Percentiles rank a stretch among this genome's conserved stretches.
Conservation (phyloP, 345 rosid species). For the Citrus hindsii region DNA sequence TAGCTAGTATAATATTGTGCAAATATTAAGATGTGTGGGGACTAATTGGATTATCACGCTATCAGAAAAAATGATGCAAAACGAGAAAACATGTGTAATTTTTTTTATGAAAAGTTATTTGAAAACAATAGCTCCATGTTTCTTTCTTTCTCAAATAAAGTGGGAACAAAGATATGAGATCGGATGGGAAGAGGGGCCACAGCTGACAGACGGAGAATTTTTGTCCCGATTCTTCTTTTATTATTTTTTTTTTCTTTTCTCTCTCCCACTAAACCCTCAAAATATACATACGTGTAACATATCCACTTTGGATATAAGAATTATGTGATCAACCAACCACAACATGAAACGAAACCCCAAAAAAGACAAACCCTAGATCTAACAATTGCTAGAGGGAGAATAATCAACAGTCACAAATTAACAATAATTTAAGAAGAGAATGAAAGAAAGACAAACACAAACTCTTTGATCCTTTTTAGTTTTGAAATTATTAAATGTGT, state of each 20-base stretch:
- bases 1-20: not conserved
- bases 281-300: not conserved
- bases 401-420: not conserved
- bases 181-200: constrained; percentile 24
- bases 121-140: constrained; percentile 25
- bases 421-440: not conserved
- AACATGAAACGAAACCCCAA: constrained; percentile 17
- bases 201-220: constrained; percentile 20
- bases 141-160: not conserved
- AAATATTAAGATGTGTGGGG: constrained; percentile 18
- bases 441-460: constrained; percentile 23
- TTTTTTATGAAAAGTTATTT: constrained; percentile 7
- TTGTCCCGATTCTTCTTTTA: constrained; percentile 30
- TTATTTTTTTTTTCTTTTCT: not conserved
- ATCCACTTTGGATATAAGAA: constrained; percentile 9
- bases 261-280: not conserved
- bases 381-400: not conserved
- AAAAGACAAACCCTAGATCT: constrained; percentile 29
- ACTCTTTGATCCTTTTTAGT: not conserved
- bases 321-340: not conserved
- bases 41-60: constrained; percentile 19
- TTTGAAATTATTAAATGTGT: not conserved
- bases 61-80: not conserved
- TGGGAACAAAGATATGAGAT: constrained; percentile 19
- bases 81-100: constrained; percentile 4